phyloP scores from a whole-genome alignment of 768 basidiomycete species.

The Rhizopogon sp. region DNA sequence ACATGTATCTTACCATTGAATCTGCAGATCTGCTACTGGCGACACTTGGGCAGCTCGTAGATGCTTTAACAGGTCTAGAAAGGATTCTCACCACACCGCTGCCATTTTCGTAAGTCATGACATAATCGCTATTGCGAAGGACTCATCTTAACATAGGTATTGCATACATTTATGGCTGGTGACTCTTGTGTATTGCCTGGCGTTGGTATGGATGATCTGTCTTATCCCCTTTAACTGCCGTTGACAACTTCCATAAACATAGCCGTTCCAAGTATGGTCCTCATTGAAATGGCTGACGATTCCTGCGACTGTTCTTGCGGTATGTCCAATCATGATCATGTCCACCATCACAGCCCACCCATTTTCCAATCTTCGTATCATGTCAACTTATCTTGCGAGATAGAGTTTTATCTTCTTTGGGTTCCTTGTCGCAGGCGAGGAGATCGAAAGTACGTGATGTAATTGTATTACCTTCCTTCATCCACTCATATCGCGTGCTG shows the following conservation, averaged over 20 bases:
- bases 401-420: conserved; percentile 70
- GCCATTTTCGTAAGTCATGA: conserved; percentile 58
- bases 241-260: background rate
- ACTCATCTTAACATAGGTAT: conserved; percentile 36
- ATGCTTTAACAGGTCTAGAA: conserved; percentile 65
- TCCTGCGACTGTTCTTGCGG: conserved; percentile 51
- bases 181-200: conserved; percentile 54
- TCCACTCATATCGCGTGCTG: background rate
- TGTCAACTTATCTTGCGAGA: conserved; percentile 1
- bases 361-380: background rate
- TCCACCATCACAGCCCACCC: no score
- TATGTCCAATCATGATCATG: conserved; percentile 19
- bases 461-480: background rate
- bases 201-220: conserved; percentile 39
- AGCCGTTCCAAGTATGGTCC: conserved; percentile 65
- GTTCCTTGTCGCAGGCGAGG: conserved; percentile 69
- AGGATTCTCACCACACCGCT: conserved; percentile 73
- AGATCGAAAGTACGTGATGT: conserved; percentile 58
- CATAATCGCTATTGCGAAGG: background rate
- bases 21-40: conserved; percentile 40
- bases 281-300: conserved; percentile 59
- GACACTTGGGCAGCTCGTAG: conserved; percentile 52
- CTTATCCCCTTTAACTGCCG: background rate
- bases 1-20: background rate
- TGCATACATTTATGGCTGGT: conserved; percentile 67